Evolutionary conservation across 345 rosid genomes (phyloP), one percentile per base, ranked within the genome.

Genomic region (Hypericum androsaemum): DNA sequence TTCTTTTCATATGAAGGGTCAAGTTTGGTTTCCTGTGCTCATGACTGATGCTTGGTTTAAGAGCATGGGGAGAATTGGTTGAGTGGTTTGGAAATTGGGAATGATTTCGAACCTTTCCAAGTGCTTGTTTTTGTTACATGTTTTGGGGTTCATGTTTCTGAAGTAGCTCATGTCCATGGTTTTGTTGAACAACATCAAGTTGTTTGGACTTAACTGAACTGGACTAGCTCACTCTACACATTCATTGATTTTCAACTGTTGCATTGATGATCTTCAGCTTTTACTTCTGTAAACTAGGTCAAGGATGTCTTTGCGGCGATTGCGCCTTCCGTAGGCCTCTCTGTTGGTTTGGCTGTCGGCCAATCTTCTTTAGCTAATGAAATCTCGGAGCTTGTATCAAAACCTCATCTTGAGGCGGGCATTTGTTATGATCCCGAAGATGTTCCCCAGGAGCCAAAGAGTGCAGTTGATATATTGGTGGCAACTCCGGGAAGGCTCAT

Each of bases 401-500:
- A 73, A 52, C 89, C 95, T 13, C 66, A 77, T 65, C 78, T 78
- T 39, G 89, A 92, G 71, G 89, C 86, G 5, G 94, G 95, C 53
- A 83, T 81, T 52, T 92, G 95, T 65, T 88, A 74, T 72, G 94
- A 88, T 58, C 89, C 81, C 0, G 86, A 80, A 22, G 80, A 77
- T 72, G 10, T 71, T 42, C 64, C 73, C 1, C 74, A 52, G 5
- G 74, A 61, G 65, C 64, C 83, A 47, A 80, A 81, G 57, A 79
- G 84, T 77, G 70, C 84, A 7, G 96, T 88, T 42, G 98, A 92
- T 67, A 83, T 92, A 76, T 69, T 88, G 71, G 86, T 92, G 57
- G 95, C 98, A 48, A 92, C 96, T 50, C 98, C 96, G 5, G 98
- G 98, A 65, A 83, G 98, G 72, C 83, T 92, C n/a, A 78, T 88